phyloP scores from a whole-genome alignment of 2,329 filamentous ascomycete genomes.

The Fusarium sp. region DNA sequence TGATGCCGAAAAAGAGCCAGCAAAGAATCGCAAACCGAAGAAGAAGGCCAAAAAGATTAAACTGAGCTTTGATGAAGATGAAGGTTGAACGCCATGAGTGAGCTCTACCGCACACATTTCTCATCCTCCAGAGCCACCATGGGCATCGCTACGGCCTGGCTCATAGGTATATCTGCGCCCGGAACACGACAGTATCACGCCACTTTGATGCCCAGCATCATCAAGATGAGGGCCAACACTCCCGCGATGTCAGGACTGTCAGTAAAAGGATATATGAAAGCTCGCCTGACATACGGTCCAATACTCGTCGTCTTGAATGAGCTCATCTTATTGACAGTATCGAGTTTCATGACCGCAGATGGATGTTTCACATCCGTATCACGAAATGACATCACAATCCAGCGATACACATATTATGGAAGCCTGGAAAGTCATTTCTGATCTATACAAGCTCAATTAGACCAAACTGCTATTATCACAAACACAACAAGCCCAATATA shows the following conservation, averaged over 20 bases:
- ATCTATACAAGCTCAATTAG: neutral
- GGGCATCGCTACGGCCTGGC: neutral
- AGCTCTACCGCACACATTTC: neutral
- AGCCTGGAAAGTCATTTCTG: neutral
- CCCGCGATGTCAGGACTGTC: neutral
- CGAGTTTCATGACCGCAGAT: neutral
- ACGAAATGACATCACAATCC: constrained; percentile 32
- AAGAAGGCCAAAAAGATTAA: constrained; percentile 74
- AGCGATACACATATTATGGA: neutral
- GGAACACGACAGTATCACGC: neutral
- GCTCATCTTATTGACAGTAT: neutral
- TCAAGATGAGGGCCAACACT: neutral
- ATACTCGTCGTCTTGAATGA: neutral
- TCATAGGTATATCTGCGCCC: neutral
- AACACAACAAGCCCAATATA: neutral
- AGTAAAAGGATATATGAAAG: neutral
- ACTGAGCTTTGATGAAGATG: constrained; percentile 73
- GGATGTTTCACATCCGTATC: neutral
- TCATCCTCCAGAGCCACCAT: neutral
- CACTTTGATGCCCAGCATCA: neutral
- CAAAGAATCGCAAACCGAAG: constrained; percentile 52
- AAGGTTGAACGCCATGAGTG: constrained; percentile 49
- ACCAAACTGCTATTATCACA: neutral
- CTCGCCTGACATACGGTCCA: neutral
- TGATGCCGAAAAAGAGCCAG: constrained; percentile 42